Conservation (phyloP, 345 rosid genomes). For the Pelargonium nanum region DNA sequence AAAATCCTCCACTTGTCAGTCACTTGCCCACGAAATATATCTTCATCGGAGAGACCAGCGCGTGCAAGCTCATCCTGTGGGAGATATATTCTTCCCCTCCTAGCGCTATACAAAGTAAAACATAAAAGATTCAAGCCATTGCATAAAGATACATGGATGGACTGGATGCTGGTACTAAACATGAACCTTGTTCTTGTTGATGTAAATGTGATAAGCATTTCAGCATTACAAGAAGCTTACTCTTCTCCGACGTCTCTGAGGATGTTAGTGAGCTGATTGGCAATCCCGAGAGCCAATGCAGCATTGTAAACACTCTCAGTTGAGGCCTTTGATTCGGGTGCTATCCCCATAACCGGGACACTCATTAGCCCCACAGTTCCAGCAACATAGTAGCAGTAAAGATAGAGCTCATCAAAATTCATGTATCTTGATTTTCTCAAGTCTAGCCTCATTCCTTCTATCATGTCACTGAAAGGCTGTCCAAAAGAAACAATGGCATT, state of each 20-base stretch:
- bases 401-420: slow-evolving; percentile 45
- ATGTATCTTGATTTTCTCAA: slow-evolving; percentile 32
- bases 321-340: slow-evolving; percentile 37
- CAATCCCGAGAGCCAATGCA: slow-evolving; percentile 43
- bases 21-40: slow-evolving; percentile 34
- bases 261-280: slow-evolving; percentile 49
- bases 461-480: slow-evolving; percentile 50
- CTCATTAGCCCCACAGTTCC: slow-evolving; percentile 51
- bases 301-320: slow-evolving; percentile 41
- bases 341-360: slow-evolving; percentile 48
- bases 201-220: neutral
- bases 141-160: neutral
- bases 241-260: slow-evolving; percentile 55
- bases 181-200: neutral
- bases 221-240: slow-evolving; percentile 19
- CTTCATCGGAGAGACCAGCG: slow-evolving; percentile 33
- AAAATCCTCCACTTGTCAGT: slow-evolving; percentile 39
- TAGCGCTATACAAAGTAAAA: slow-evolving; percentile 16
- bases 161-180: neutral
- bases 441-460: slow-evolving; percentile 43
- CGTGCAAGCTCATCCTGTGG: slow-evolving; percentile 37
- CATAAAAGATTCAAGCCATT: neutral
- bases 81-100: slow-evolving; percentile 45
- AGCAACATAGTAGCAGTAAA: slow-evolving; percentile 46
- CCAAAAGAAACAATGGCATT: neutral